Base-by-base conservation (phyloP, 352 stramenopile genomes). In the Phytopythium litorale region DNA sequence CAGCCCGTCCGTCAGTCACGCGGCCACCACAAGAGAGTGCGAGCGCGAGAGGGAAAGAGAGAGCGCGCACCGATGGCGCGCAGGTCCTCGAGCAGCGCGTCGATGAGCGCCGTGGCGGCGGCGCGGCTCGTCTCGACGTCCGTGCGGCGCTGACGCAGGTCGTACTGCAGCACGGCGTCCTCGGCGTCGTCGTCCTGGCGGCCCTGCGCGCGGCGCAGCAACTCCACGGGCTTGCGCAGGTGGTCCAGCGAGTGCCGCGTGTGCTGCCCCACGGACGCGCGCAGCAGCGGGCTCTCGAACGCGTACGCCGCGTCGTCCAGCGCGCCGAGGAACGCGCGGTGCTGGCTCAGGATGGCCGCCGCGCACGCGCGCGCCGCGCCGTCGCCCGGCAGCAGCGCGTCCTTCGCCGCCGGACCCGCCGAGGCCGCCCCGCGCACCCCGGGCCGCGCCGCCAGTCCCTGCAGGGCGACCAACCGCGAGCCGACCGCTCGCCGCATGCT, bases 201-300 rank as follows among this genome's bases (percentile, higher is more conserved):
- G 59, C 33, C 25, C 63, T 54, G 4, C 7, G 7, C 53, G 32
- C 6, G 50, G 37, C 0, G 52, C 23, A 79, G 59, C 7, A 72
- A 63, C 58, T 89, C 82, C 1, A 94, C 37, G 0, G 84, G 84
- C 54, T 91, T 92, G 23, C 79, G 72, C 37, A 95, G 48, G 57
- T 95, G 87, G 62, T 95, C 84, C 3, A 95, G 73, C 32, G 84
- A 83, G 64, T 95, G 87, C 38, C 87, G 84, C 33, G 82, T 86
- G 68, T 95, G 87, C 59, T 88, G 79, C 0, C 82, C 87, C 8
- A 92, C 67, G 8, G 79, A 82, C 15, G 67, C 81, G 49, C 86
- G 68, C 42, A 92, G 21, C 12, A 92, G 65, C 19, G 83, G 68
- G 53, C 84, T 92, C 56, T 74, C 57, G 54, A 90, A 95, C 23